Conservation (phyloP, 805 yeast species). For the Pichia sporocuriosa region DNA sequence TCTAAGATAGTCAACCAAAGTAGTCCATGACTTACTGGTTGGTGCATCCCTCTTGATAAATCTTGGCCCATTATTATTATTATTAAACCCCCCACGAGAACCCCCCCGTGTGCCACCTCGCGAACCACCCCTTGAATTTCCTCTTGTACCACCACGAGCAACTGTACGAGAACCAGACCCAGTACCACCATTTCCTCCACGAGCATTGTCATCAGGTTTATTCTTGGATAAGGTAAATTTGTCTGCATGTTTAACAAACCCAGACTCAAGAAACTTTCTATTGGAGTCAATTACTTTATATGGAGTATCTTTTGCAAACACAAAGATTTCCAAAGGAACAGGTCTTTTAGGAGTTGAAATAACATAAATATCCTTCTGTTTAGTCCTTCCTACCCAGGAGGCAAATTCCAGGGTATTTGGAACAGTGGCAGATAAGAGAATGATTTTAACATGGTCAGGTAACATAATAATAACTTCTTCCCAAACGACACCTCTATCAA, state of each 20-base stretch:
- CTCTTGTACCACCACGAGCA: conserved; percentile 29
- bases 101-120: no score
- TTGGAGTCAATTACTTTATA: conserved; percentile 69
- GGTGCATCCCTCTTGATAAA: conserved; percentile 56
- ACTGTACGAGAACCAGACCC: conserved; percentile 24
- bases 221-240: conserved; percentile 41
- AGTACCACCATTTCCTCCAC: conserved; percentile 25
- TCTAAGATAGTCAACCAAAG: conserved; percentile 63
- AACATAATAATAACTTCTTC: conserved; percentile 94
- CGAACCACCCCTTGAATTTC: conserved; percentile 28
- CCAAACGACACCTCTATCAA: conserved; percentile 99
- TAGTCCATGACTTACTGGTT: conserved; percentile 70
- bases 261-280: conserved; percentile 59
- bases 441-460: conserved; percentile 94
- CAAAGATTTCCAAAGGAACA: conserved; percentile 80
- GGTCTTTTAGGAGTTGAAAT: conserved; percentile 96
- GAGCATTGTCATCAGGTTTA: conserved; percentile 29
- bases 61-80: conserved; percentile 27
- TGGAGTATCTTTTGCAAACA: conserved; percentile 75
- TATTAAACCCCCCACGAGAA: conserved; percentile 22
- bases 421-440: conserved; percentile 92
- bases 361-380: conserved; percentile 91
- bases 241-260: conserved; percentile 55
- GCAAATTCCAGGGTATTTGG: conserved; percentile 99
- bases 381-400: conserved; percentile 96